Conservation (phyloP, 2,329 filamentous ascomycete genomes). For the Xylariales sp. region DNA sequence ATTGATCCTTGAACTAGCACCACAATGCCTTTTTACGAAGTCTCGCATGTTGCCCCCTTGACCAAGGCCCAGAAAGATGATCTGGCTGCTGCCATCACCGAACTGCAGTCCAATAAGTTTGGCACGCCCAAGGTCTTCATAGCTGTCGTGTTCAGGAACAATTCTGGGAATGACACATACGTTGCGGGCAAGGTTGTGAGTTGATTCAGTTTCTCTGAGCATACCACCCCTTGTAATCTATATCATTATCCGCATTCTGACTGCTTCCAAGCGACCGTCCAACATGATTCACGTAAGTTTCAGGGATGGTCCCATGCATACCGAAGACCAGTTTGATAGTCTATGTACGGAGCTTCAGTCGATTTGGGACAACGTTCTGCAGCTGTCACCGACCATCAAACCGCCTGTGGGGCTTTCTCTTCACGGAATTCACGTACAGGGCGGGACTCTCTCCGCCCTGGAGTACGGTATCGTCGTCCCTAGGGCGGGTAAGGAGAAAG, state of each 20-base stretch:
- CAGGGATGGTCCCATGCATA: slow-evolving; percentile 2
- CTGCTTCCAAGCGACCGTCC: neutral
- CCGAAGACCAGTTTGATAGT: slow-evolving; percentile 3
- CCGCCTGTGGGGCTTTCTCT: slow-evolving; percentile 3
- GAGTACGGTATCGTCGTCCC: slow-evolving; percentile 6
- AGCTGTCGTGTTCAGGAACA: slow-evolving; percentile 33
- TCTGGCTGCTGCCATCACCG: slow-evolving; percentile 33
- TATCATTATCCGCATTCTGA: neutral
- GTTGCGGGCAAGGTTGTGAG: slow-evolving; percentile 27
- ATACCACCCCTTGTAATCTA: neutral
- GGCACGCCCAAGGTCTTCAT: slow-evolving; percentile 37
- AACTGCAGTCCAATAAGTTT: slow-evolving; percentile 35
- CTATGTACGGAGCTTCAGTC: slow-evolving; percentile 3
- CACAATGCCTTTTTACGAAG: slow-evolving; percentile 38
- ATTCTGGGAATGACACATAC: slow-evolving; percentile 18
- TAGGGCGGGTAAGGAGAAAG: slow-evolving; percentile 2
- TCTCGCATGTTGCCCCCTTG: slow-evolving; percentile 30
- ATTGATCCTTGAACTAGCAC: no score
- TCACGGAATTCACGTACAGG: slow-evolving; percentile 1
- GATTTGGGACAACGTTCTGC: slow-evolving; percentile 4
- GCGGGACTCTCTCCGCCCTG: slow-evolving; percentile 1
- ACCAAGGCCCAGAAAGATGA: slow-evolving; percentile 27
- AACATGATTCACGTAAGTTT: slow-evolving; percentile 5
- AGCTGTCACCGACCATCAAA: neutral
- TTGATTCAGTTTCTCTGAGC: neutral